Conservation (phyloP, 1,139 yeast genomes). For the Protomyces inundatus region DNA sequence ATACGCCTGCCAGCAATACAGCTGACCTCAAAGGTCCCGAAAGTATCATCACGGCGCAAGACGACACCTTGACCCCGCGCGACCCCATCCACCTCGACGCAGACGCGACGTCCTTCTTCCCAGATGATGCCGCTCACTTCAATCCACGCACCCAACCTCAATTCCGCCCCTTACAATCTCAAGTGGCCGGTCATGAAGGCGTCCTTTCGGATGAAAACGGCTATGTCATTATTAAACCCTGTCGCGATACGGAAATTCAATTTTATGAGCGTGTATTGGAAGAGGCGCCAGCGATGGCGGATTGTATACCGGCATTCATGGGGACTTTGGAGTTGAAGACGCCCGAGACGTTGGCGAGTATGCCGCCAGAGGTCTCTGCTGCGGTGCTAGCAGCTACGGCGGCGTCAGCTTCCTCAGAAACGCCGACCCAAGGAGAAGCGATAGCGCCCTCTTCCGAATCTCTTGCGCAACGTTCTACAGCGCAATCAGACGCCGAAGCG, state of each 20-base stretch:
- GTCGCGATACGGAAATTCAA: constrained; percentile 58
- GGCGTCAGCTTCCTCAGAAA: not conserved
- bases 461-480: not conserved
- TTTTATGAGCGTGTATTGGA: constrained; percentile 50
- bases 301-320: constrained; percentile 28
- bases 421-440: no score
- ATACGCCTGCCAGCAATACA: not conserved
- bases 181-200: constrained; percentile 93
- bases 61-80: not conserved
- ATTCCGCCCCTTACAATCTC: constrained; percentile 12
- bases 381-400: constrained; percentile 5
- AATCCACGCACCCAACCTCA: constrained; percentile 5
- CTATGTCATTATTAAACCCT: constrained; percentile 63
- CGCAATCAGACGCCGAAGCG: not conserved
- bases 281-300: constrained; percentile 24
- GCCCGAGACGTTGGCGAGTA: constrained; percentile 17
- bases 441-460: no score
- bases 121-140: constrained; percentile 12
- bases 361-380: constrained; percentile 21
- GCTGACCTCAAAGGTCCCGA: not conserved
- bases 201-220: constrained; percentile 59
- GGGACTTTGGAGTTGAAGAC: constrained; percentile 24
- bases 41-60: not conserved
- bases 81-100: not conserved
- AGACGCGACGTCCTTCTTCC: constrained; percentile 8